Base-by-base conservation (phyloP, 2,329 filamentous ascomycete genomes). In the Chrysosporium keratinophilum region DNA sequence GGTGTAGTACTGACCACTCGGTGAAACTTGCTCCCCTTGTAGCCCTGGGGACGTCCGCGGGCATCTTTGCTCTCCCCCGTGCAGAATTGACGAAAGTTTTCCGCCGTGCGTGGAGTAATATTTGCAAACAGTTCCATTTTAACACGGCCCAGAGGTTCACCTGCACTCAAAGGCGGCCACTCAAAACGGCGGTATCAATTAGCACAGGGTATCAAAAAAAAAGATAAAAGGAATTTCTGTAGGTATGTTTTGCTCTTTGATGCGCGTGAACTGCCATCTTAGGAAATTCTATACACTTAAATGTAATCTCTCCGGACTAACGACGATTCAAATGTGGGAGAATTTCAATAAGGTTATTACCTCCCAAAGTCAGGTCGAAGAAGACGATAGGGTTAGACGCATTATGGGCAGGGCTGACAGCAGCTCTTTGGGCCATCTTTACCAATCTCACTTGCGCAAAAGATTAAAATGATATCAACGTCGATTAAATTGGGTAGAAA, bases 61-160 rank as follows among this genome's bases (percentile, higher is more conserved):
- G 79, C 70, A 65, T 87, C 87, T 73, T 89, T 95, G 60, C 80
- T 83, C 75, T 97, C 91, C 63, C 93, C 93, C 0, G 91, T 97
- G 74, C 90, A 96, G 74, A 95, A 95, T 67, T 94, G 88, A 45
- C 90, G 87, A 69, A 98, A 97, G 75, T 97, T 97, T 71, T 97
- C 93, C 31, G 89, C 88, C 7, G 93, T 97, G 64, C 84, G 84
- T 59, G 90, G 89, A 0, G 88, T 86, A 19, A 85, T 77, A 71
- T 95, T 80, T 57, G 84, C 82, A 76, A 93, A 96, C 57, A 98
- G 81, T 71, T 96, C 88, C 69, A 95, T 89, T 60, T 87, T 90
- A 65, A 95, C 82, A 55, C 89, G 84, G 58, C 90, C 90, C 14
- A 95, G 79, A 2, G 87, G 84, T 65, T 94, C 87, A 57, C 89